Percentiles rank a stretch among this genome's conserved stretches.
Conservation (phyloP, 2,329 filamentous ascomycete genomes). For the Delphinella strobiligena region DNA sequence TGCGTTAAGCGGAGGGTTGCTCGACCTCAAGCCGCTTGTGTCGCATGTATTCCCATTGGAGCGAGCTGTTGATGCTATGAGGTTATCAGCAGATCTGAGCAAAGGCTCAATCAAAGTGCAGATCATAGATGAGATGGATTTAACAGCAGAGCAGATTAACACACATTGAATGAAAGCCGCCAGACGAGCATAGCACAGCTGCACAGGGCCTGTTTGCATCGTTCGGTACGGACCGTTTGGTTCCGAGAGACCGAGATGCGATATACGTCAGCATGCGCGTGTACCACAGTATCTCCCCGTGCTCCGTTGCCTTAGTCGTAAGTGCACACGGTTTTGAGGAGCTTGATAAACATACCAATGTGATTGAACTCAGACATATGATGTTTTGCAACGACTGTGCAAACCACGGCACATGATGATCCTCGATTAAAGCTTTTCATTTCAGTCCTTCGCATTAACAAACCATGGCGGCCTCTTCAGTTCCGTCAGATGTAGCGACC, state of each 20-base stretch:
- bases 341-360: no score
- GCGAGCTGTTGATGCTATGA: slow-evolving; percentile 46
- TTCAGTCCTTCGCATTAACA: no score
- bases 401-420: no score
- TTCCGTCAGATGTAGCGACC: slow-evolving; percentile 72
- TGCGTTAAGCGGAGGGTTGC: slow-evolving; percentile 44
- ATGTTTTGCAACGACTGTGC: no score
- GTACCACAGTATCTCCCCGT: background rate
- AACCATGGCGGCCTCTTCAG: slow-evolving; percentile 44
- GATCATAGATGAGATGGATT: slow-evolving; percentile 23
- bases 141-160: no score
- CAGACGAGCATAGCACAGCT: no score
- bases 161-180: slow-evolving; percentile 4
- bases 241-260: no score
- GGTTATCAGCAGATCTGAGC: slow-evolving; percentile 38
- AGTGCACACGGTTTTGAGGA: no score
- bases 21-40: slow-evolving; percentile 51
- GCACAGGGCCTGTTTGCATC: no score
- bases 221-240: background rate
- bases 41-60: slow-evolving; percentile 53
- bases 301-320: no score
- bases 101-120: slow-evolving; percentile 50
- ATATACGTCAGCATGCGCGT: background rate
- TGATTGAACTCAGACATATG: no score
- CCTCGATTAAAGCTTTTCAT: no score